Evolutionary conservation across 169 alveolate genomes (phyloP), one percentile per base, ranked within the genome.

Genomic region (Perkinsus olseni): DNA sequence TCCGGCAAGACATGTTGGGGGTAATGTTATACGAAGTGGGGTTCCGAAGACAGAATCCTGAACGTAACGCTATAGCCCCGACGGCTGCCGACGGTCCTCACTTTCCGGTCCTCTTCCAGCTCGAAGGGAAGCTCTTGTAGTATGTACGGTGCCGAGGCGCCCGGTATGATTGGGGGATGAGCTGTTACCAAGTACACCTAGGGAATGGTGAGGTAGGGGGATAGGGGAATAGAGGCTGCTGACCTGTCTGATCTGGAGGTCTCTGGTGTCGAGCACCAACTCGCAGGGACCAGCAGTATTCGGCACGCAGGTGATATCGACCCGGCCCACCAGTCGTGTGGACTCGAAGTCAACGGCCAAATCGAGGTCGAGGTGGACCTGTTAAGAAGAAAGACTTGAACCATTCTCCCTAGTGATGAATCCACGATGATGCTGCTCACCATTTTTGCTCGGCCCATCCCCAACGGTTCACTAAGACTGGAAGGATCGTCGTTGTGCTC

Each of bases 171-270:
- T 0, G 91, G 82, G 24, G 50, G 50, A 4, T 62, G 82, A 13
- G 82, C 82, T 62, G 93, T 39, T 10, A 91, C 93, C 91, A 92
- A 38, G 3, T 74, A 39, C 38, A 92, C 93, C 50, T 92, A 3
- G 38, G 93, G 93, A 4, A 62, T 38, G 1, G 8, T 92, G 34
- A 24, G 48, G 39, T 92, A 20, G 31, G 31, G 37, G 93, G 6
- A 17, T 17, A 38, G 39, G 74, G 13, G 93, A n/a, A 4, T 37
- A 21, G 37, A 34, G n/a, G n/a, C n/a, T 17, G 62, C 31, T 62
- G 31, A 92, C 92, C 62, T 45, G 62, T n/a, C 51, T 11, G 94
- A 92, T 92, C 92, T 45, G 92, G 13, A 92, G 34, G 17, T 51
- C 37, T 13, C 92, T 92, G 39, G 62, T 39, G 92, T 92, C 94